Conservation (phyloP, 2,329 filamentous ascomycete species). For the Claviceps sp. region DNA sequence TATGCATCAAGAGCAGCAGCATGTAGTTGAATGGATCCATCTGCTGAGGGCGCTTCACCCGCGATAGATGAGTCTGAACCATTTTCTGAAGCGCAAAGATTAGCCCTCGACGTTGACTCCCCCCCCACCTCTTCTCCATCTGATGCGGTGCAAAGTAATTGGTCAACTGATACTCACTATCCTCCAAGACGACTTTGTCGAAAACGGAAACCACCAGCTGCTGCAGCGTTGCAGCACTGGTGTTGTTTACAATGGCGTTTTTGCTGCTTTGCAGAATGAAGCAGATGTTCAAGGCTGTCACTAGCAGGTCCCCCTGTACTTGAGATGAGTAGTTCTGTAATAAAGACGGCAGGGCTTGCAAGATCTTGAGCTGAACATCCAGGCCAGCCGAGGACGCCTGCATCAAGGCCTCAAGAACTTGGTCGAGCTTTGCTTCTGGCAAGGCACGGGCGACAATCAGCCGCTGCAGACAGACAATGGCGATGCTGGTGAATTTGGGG, state of each 20-base stretch:
- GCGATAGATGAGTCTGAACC: conserved; percentile 40
- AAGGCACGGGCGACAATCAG: conserved; percentile 73
- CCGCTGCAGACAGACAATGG: conserved; percentile 77
- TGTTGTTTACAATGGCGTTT: conserved; percentile 87
- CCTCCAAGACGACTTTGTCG: conserved; percentile 76
- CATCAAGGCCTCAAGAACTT: conserved; percentile 77
- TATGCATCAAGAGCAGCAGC: conserved; percentile 78
- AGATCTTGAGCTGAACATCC: conserved; percentile 89
- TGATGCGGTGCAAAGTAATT: neutral
- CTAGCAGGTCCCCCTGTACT: conserved; percentile 67
- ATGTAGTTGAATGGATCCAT: conserved; percentile 52
- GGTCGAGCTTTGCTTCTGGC: conserved; percentile 64
- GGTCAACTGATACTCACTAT: conserved; percentile 36
- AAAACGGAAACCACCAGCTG: conserved; percentile 88
- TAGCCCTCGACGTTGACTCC: neutral
- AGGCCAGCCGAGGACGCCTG: conserved; percentile 69
- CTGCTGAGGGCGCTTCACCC: conserved; percentile 53
- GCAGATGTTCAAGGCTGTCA: conserved; percentile 77
- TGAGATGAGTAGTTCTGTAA: conserved; percentile 81
- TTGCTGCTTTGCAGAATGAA: conserved; percentile 84
- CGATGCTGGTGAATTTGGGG: conserved; percentile 77
- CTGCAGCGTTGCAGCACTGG: conserved; percentile 89
- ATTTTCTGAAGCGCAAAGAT: conserved; percentile 20
- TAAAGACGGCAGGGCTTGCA: conserved; percentile 80
- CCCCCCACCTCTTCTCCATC: too few species aligned